Base-by-base conservation (phyloP, 768 basidiomycete species). In the Sporobolomyces phaffii region DNA sequence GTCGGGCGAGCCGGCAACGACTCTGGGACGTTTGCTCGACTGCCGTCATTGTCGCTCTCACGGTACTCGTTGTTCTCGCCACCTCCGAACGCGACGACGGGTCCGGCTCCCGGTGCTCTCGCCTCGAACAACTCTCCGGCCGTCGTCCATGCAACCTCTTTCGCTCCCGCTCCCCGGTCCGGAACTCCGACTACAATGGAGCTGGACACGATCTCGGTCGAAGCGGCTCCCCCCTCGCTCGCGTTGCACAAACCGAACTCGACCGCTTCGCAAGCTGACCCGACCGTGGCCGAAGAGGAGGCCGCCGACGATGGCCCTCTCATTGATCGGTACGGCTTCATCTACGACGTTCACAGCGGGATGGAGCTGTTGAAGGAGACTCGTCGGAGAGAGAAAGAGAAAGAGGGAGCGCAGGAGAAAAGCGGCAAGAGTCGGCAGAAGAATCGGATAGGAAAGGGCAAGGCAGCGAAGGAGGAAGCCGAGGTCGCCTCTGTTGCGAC, bases 291-390 rank as follows among this genome's bases (percentile, higher is more conserved):
- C 18, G 45, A 52, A 26, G 40, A 45, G 36, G 60, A 56, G 33
- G 18, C 29, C 3, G 54, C 57, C 36, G 68, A 53, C 1, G 60
- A 73, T 11, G 72, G 72, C 2, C 73, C 72, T 15, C 54, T 75
- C 29, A 79, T 91, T 62, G 91, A 93, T 68, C 85, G 90, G 8
- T 93, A 87, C 73, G 91, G 91, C 0, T 93, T 93, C 79, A 86
- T 92, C 77, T 92, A 92, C 65, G 90, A 91, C 70, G 83, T 91
- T 4, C 82, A 85, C 72, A 90, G 91, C 73, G 91, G 93, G 73
- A 81, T 88, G 31, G 80, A 90, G 29, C 78, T 94, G 18, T 81
- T 93, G 31, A 77, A 87, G 13, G 73, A 72, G 58, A 62, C 52
- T 17, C 28, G 73, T 26, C 28, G 58, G 33, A 34, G 68, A 49